Evolutionary conservation across 371 early-diverging fungal species (phyloP).

Genomic region (Rhizomucor pusillus): DNA sequence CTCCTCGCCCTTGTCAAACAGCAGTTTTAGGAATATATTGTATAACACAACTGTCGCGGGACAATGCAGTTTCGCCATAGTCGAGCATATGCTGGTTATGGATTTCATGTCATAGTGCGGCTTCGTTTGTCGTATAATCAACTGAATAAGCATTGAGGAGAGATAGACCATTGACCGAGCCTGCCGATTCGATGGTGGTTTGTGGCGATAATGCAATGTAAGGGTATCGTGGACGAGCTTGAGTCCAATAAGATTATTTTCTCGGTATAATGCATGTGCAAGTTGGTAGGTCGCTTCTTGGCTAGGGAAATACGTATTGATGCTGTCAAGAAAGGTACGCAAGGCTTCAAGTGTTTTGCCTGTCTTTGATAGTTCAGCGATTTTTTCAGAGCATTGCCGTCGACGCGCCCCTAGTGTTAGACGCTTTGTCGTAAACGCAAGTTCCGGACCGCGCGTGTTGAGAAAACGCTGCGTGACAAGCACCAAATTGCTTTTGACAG

Average conservation of each 20-base stretch:
- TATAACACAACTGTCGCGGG: constrained; percentile 2
- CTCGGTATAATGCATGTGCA: constrained; percentile 9
- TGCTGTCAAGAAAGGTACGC: constrained; percentile 4
- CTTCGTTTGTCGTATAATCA: constrained; percentile 4
- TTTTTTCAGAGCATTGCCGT: background rate
- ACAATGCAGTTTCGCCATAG: constrained; percentile 4
- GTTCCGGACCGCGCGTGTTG: too few relatives aligned
- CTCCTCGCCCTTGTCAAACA: constrained; percentile 3
- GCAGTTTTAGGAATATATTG: constrained; percentile 9
- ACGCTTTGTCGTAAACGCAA: too few relatives aligned
- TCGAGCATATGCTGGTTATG: constrained; percentile 5
- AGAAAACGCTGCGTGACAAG: too few relatives aligned
- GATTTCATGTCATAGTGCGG: background rate
- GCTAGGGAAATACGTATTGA: constrained; percentile 6
- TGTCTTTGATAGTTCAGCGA: background rate
- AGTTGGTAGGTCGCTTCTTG: constrained; percentile 19
- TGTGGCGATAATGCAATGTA: constrained; percentile 3
- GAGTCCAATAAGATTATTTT: constrained; percentile 13
- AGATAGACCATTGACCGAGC: constrained; percentile 14
- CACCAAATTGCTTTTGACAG: too few relatives aligned
- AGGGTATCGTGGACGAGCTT: constrained; percentile 21
- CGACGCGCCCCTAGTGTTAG: background rate
- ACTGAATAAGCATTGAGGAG: constrained; percentile 15
- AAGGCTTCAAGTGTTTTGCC: background rate
- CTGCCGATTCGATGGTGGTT: constrained; percentile 9